Evolutionary conservation across 805 yeast species (phyloP).

Genomic region (Candida boleticola): DNA sequence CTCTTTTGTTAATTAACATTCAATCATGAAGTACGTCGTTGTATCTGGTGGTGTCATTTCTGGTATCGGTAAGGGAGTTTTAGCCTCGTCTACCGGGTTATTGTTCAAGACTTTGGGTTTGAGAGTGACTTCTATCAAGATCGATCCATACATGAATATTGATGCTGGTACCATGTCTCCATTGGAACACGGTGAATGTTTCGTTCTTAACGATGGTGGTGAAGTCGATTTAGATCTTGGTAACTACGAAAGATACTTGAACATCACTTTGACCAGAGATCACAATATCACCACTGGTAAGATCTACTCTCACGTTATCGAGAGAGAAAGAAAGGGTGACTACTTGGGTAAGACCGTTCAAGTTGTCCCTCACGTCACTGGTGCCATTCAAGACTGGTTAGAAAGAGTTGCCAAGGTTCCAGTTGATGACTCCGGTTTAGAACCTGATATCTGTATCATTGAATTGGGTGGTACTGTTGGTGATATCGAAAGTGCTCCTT

Average conservation of each 20-base stretch:
- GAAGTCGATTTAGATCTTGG: constrained; percentile 98
- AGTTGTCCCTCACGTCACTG: constrained; percentile 97
- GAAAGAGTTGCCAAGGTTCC: constrained; percentile 90
- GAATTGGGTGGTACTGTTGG: constrained; percentile 99
- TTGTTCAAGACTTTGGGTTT: constrained; percentile 89
- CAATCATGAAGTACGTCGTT: constrained; percentile 92
- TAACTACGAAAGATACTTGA: constrained; percentile 94
- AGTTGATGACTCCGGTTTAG: constrained; percentile 82
- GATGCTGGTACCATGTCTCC: constrained; percentile 99
- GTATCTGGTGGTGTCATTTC: constrained; percentile 99
- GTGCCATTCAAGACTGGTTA: constrained; percentile 98
- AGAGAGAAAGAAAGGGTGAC: constrained; percentile 94
- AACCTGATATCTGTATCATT: constrained; percentile 94
- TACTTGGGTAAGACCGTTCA: constrained; percentile 99
- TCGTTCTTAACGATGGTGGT: constrained; percentile 97
- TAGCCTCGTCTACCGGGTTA: constrained; percentile 96
- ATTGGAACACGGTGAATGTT: constrained; percentile 98
- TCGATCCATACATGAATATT: constrained; percentile 98
- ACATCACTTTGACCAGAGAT: constrained; percentile 86
- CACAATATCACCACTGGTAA: constrained; percentile 99
- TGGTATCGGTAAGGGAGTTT: constrained; percentile 98
- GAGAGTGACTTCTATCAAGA: constrained; percentile 94
- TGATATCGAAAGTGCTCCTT: constrained; percentile 98
- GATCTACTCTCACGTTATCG: constrained; percentile 90
- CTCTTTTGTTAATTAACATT: too few relatives aligned